Evolutionary conservation across 495 filamentous ascomycete genomes (phyloP).

Genomic region (Aspergillus sclerotioniger): DNA sequence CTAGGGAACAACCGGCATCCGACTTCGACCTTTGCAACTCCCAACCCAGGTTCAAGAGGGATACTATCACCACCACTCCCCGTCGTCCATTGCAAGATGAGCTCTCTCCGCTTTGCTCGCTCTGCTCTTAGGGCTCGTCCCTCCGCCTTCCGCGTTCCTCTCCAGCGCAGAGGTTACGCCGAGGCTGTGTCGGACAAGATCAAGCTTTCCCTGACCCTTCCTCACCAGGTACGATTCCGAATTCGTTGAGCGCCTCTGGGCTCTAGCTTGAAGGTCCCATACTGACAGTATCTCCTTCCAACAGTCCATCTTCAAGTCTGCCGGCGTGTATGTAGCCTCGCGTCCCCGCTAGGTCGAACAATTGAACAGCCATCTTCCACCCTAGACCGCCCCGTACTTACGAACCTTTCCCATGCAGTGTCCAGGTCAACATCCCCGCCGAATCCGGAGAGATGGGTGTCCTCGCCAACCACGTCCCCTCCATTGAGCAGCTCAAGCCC

Average conservation of each 20-base stretch:
- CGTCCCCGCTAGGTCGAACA: slow-evolving; percentile 3
- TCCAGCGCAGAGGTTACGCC: slow-evolving; percentile 87
- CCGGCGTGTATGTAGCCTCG: slow-evolving; percentile 63
- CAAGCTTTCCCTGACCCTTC: slow-evolving; percentile 93
- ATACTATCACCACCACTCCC: slow-evolving; percentile 37
- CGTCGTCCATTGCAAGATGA: slow-evolving; percentile 63
- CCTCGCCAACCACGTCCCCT: slow-evolving; percentile 96
- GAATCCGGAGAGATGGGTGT: slow-evolving; percentile 99
- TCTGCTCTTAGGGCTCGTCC: slow-evolving; percentile 78
- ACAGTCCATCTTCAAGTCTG: slow-evolving; percentile 72
- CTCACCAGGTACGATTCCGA: slow-evolving; percentile 81
- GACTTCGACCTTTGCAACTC: slow-evolving; percentile 48
- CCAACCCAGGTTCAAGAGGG: slow-evolving; percentile 40
- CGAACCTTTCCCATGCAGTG: slow-evolving; percentile 51
- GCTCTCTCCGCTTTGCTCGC: slow-evolving; percentile 85
- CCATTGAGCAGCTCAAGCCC: slow-evolving; percentile 98
- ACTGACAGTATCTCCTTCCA: slow-evolving; percentile 24
- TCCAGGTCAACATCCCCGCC: slow-evolving; percentile 98
- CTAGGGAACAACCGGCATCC: slow-evolving; percentile 50
- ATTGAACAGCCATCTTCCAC: slow-evolving; percentile 11
- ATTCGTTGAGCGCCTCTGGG: slow-evolving; percentile 4
- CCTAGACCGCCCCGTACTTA: slow-evolving; percentile 33
- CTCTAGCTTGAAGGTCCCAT: neutral
- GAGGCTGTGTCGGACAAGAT: slow-evolving; percentile 95
- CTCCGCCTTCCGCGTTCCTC: slow-evolving; percentile 61